phyloP scores from a whole-genome alignment of 2,329 filamentous ascomycete genomes.

The Orbilia brochopaga region DNA sequence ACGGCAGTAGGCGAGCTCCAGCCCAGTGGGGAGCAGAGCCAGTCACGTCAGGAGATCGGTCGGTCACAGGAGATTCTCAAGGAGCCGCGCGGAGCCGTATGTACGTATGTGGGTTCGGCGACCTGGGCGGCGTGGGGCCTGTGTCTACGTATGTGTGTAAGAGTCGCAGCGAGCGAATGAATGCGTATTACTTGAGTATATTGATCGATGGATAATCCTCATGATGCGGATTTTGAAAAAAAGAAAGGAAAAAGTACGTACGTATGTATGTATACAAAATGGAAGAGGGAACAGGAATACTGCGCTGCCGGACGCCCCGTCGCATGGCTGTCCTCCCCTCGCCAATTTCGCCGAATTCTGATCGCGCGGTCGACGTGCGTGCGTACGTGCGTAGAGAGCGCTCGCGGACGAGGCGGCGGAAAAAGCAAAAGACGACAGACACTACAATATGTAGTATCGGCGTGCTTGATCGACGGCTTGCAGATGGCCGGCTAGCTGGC shows the following conservation, averaged over 20 bases:
- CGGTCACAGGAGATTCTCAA: not conserved
- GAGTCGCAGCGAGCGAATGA: not conserved
- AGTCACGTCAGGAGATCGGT: not conserved
- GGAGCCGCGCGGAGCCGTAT: not conserved
- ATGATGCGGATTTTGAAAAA: too few relatives aligned
- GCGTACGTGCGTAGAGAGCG: not conserved
- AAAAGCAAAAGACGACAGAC: not conserved
- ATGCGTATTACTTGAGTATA: too few relatives aligned
- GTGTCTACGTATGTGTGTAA: not conserved
- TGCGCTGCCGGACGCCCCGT: slow-evolving; percentile 32
- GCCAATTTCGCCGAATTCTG: slow-evolving; percentile 44
- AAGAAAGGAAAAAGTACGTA: too few relatives aligned
- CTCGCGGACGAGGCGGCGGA: slow-evolving; percentile 12
- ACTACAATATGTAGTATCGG: too few relatives aligned
- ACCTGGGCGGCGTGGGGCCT: not conserved
- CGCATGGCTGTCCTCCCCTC: slow-evolving; percentile 30
- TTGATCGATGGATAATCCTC: too few relatives aligned
- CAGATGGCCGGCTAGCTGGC: too few relatives aligned
- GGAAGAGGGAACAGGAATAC: not conserved
- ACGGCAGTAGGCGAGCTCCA: slow-evolving; percentile 26
- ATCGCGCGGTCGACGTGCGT: too few relatives aligned
- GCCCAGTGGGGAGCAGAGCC: not conserved
- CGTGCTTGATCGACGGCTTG: too few relatives aligned
- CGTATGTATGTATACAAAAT: slow-evolving; percentile 4
- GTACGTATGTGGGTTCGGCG: not conserved